Evolutionary conservation across 331 rosid genomes (phyloP), one percentile per base, ranked within the genome.

Genomic region (Pyrus hybrid): DNA sequence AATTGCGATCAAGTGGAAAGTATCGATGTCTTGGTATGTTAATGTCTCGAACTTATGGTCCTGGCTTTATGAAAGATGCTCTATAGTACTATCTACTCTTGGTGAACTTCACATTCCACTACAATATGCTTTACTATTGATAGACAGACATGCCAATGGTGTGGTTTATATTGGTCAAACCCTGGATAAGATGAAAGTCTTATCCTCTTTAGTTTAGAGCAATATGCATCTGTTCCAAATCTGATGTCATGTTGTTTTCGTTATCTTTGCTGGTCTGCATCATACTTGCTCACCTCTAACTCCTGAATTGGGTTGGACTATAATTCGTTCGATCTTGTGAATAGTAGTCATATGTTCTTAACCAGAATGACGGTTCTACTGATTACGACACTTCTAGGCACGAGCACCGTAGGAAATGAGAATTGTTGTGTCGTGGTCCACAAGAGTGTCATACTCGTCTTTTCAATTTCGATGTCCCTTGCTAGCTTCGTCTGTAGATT

Each of bases 151-250:
- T 49, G 41, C 68, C 6, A 63, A 72, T 35, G 72, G 64, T 76
- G 63, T 47, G 72, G 68, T 76, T 41, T 45, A 47, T 73, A 47
- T 49, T 62, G 53, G 69, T 81, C 78, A 47, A 47, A 37, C 20
- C 43, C 5, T 33, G 82, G 80, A 74, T 82, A 79, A 75, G 80
- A 65, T 69, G 49, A 18, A 26, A 60, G 57, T 8, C 56, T 43
- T 60, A 33, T 82, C 72, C 73, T 35, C 73, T 61, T 23, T 63
- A 17, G 23, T 23, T 14, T 70, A 28, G 54, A 64, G 68, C 66
- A 77, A 77, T 28, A 13, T 70, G 66, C 80, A 49, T 33, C 35
- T 29, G 70, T 65, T 77, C n/a, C 76, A 61, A 77, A 73, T 13
- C 73, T 68, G 33, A 49, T 75, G 71, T 64, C 62, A 30, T 75